Conservation (phyloP, 2,329 filamentous ascomycete species). For the Chaetomium olivaceum region DNA sequence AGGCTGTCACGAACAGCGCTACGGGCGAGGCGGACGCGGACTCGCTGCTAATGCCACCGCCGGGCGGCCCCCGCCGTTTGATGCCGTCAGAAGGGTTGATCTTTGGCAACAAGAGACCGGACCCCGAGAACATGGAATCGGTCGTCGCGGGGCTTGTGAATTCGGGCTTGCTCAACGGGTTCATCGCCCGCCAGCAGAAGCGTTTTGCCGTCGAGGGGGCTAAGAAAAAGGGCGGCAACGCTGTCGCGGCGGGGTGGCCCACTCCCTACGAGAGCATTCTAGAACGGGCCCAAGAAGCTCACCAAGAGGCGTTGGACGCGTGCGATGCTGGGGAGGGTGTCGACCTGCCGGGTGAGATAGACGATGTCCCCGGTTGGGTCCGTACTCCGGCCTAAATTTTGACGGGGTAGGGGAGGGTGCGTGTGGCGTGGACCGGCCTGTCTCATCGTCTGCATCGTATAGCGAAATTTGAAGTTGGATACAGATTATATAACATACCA, state of each 20-base stretch:
- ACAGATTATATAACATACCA: background rate
- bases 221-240: constrained; percentile 59
- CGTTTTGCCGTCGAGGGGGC: constrained; percentile 83
- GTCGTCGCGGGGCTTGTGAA: constrained; percentile 74
- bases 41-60: constrained; percentile 50
- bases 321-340: constrained; percentile 46
- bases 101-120: constrained; percentile 63
- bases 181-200: constrained; percentile 73
- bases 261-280: constrained; percentile 68
- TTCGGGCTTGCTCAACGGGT: constrained; percentile 80
- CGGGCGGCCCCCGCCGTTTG: constrained; percentile 50
- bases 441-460: background rate
- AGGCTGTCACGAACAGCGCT: constrained; percentile 51
- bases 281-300: constrained; percentile 59
- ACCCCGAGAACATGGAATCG: constrained; percentile 70
- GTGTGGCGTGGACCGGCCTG: background rate
- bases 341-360: constrained; percentile 33
- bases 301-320: constrained; percentile 69
- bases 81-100: constrained; percentile 60
- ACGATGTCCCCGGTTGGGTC: constrained; percentile 39
- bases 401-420: background rate
- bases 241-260: constrained; percentile 74
- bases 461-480: background rate
- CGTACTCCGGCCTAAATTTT: constrained; percentile 24
- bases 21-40: constrained; percentile 33